Percentiles rank a stretch among this genome's conserved stretches.
Evolutionary conservation across 2,329 filamentous ascomycete species (phyloP).

Genomic region (Alternaria infectoria): DNA sequence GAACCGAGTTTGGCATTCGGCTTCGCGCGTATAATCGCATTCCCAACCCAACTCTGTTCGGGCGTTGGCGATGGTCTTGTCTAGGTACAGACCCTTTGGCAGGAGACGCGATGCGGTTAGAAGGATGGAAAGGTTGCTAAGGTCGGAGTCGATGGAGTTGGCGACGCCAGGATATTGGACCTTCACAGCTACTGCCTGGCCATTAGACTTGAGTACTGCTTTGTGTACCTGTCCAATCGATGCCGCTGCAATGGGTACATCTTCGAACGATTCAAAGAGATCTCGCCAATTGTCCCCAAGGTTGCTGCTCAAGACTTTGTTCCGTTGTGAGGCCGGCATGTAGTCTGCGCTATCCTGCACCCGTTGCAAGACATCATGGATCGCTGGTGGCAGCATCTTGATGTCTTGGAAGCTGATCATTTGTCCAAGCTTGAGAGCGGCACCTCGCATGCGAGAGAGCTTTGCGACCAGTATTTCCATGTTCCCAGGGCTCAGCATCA

Average conservation of each 20-base stretch:
- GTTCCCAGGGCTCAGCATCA: constrained; percentile 87
- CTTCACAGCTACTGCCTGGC: constrained; percentile 86
- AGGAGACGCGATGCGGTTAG: constrained; percentile 88
- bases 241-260: constrained; percentile 90
- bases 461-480: constrained; percentile 93
- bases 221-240: constrained; percentile 97
- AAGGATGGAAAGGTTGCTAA: constrained; percentile 90
- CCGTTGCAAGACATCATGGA: constrained; percentile 88
- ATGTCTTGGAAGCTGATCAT: constrained; percentile 99
- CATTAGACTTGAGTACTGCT: constrained; percentile 77
- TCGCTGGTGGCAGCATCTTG: constrained; percentile 87
- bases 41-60: constrained; percentile 93
- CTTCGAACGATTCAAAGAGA: constrained; percentile 83
- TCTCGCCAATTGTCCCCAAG: constrained; percentile 85
- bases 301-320: constrained; percentile 79
- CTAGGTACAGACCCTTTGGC: constrained; percentile 88
- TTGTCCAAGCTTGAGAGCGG: constrained; percentile 95
- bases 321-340: constrained; percentile 92
- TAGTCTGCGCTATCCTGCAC: constrained; percentile 98
- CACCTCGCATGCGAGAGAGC: constrained; percentile 93
- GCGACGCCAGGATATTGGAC: constrained; percentile 97
- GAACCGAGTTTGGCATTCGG: constrained; percentile 79
- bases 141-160: constrained; percentile 92
- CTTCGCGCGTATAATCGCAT: constrained; percentile 92
- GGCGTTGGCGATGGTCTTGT: constrained; percentile 97